A percentile compares a stretch with the other conserved stretches of the same genome.
These are phyloP conservation scores for Citrus glauca DNA, from an alignment of 345 rosid genomes.

Conservation along the genomic window DNA sequence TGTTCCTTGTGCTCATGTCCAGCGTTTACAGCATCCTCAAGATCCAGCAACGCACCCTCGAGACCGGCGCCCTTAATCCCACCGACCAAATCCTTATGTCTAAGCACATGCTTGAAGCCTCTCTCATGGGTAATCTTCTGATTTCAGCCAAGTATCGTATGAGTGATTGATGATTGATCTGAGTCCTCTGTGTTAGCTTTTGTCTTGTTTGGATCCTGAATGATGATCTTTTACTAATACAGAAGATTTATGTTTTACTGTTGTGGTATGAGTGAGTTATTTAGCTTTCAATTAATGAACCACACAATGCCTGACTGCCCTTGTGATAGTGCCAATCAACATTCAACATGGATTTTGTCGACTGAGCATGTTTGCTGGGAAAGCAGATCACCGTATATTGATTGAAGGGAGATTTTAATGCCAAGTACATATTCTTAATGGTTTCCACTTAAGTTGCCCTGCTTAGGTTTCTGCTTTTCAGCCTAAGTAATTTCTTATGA, in stretches of 20 bases:
- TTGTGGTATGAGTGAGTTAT: not conserved
- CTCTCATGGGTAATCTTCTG: slow-evolving; percentile 67
- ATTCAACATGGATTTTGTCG: not conserved
- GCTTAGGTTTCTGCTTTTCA: not conserved
- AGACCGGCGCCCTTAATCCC: slow-evolving; percentile 57
- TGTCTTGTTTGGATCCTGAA: not conserved
- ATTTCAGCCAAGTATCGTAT: not conserved
- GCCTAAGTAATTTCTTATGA: not conserved
- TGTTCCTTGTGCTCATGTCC: slow-evolving; percentile 54
- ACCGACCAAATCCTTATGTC: slow-evolving; percentile 83
- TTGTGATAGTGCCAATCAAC: not conserved
- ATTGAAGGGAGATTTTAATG: not conserved
- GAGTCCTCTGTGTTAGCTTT: not conserved
- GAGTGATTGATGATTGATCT: not conserved
- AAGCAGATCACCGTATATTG: not conserved
- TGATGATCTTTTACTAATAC: not conserved
- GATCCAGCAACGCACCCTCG: slow-evolving; percentile 53
- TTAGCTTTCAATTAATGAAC: not conserved
- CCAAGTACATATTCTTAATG: not conserved
- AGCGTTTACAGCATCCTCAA: slow-evolving; percentile 52
- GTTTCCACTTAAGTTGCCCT: not conserved
- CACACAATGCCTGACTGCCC: not conserved
- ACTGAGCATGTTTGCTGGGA: not conserved
- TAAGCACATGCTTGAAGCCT: slow-evolving; percentile 70
- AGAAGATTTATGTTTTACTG: not conserved